Evolutionary conservation across 805 yeast genomes (phyloP).

Genomic region (Metschnikowia colocasiae): DNA sequence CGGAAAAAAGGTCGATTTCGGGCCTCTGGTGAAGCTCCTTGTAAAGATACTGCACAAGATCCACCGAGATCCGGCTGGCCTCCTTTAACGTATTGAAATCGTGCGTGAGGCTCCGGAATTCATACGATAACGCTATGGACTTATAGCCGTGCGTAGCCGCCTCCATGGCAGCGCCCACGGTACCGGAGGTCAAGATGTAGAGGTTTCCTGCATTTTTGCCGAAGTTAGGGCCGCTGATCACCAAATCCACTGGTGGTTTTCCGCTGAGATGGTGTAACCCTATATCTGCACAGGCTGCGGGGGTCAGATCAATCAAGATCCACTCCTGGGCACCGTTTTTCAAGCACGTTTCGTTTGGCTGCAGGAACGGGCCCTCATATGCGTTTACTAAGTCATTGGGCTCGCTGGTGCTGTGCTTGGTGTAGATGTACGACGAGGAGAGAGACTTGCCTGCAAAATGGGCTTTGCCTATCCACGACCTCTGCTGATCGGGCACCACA

Average conservation of each 20-base stretch:
- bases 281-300: conserved; percentile 91
- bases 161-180: conserved; percentile 97
- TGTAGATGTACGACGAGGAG: conserved; percentile 61
- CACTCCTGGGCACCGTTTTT: conserved; percentile 64
- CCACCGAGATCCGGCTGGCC: conserved; percentile 68
- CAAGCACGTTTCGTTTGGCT: conserved; percentile 24
- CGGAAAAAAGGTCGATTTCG: conserved; percentile 67
- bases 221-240: conserved; percentile 91
- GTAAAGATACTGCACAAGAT: conserved; percentile 56
- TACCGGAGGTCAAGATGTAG: conserved; percentile 87
- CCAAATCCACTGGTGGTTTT: conserved; percentile 71
- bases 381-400: conserved; percentile 42
- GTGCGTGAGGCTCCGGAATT: conserved; percentile 58
- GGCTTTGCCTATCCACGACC: conserved; percentile 98
- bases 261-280: conserved; percentile 69
- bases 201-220: conserved; percentile 90
- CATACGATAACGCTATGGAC: conserved; percentile 81
- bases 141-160: conserved; percentile 69
- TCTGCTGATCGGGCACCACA: conserved; percentile 78
- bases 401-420: conserved; percentile 37
- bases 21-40: conserved; percentile 49
- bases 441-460: conserved; percentile 78
- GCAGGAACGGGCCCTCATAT: conserved; percentile 55
- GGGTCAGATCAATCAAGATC: conserved; percentile 87
- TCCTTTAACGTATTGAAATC: conserved; percentile 47